A percentile compares a stretch with the other conserved stretches of the same genome.
Evolutionary conservation across 2,329 filamentous ascomycete species (phyloP).

Genomic region (Hypoxylon sp.): DNA sequence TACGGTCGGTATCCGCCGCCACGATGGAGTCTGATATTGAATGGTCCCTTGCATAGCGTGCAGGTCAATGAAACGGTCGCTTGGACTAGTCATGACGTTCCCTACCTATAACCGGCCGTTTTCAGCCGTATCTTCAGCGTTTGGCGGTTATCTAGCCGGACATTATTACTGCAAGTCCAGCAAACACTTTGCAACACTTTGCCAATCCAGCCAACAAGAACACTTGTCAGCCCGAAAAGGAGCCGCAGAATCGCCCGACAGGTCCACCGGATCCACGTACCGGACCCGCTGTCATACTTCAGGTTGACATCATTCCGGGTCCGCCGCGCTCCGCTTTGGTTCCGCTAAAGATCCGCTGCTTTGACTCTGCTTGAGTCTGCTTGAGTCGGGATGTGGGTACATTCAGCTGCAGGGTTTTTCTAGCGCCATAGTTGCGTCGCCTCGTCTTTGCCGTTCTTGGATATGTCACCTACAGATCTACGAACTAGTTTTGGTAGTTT

Average conservation of each 20-base stretch:
- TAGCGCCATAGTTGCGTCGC: conserved; percentile 37
- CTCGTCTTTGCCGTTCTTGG: conserved; percentile 39
- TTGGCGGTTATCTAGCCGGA: conserved; percentile 22
- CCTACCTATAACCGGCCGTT: conserved; percentile 34
- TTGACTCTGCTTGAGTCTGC: too few relatives aligned
- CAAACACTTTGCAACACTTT: conserved; percentile 41
- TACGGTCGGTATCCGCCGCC: conserved; percentile 29
- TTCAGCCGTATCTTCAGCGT: conserved; percentile 13
- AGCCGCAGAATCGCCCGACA: conserved; percentile 42
- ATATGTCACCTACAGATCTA: conserved; percentile 26
- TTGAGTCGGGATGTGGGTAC: conserved; percentile 35
- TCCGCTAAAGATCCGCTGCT: conserved; percentile 32
- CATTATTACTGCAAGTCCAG: conserved; percentile 34
- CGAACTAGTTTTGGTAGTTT: conserved; percentile 6
- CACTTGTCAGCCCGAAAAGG: conserved; percentile 42
- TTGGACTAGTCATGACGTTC: conserved; percentile 31
- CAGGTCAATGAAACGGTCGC: conserved; percentile 43
- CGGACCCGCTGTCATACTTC: conserved; percentile 41
- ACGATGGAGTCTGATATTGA: conserved; percentile 29
- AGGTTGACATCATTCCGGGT: conserved; percentile 47
- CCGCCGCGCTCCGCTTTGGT: conserved; percentile 44
- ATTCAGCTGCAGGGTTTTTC: conserved; percentile 41
- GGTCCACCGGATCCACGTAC: conserved; percentile 37
- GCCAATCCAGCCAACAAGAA: conserved; percentile 30
- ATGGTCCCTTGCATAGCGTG: conserved; percentile 41